phyloP scores from a whole-genome alignment of 768 basidiomycete species.

The Termitomyces sp. region DNA sequence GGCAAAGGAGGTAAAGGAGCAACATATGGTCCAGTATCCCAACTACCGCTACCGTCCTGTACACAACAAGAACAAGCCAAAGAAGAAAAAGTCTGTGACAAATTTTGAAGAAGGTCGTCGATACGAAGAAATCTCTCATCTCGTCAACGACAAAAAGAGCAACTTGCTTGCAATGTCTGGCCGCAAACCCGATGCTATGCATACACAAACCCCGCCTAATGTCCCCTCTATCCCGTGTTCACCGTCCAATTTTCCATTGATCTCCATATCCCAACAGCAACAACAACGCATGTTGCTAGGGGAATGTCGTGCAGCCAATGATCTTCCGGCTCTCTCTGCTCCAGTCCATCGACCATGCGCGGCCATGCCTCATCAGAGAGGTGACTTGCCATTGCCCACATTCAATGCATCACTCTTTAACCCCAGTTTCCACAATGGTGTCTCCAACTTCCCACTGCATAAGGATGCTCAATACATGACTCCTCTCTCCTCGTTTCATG shows the following conservation, averaged over 20 bases:
- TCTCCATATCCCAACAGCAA: conserved; percentile 39
- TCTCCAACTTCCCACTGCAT: neutral
- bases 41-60: conserved; percentile 59
- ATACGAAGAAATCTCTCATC: conserved; percentile 62
- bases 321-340: conserved; percentile 37
- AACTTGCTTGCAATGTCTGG: conserved; percentile 61
- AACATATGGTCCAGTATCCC: conserved; percentile 65
- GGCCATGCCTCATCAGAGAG: conserved; percentile 34
- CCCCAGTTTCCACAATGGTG: too few species aligned
- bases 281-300: conserved; percentile 38
- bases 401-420: too few species aligned
- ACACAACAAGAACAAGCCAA: conserved; percentile 46
- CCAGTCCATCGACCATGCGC: conserved; percentile 34
- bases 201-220: conserved; percentile 21
- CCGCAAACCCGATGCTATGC: conserved; percentile 41
- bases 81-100: conserved; percentile 32
- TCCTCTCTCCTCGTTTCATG: conserved; percentile 7
- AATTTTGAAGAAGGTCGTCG: conserved; percentile 57
- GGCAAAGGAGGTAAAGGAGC: conserved; percentile 70
- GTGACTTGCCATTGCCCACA: conserved; percentile 39
- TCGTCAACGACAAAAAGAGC: conserved; percentile 68
- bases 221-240: conserved; percentile 40
- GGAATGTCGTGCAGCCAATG: conserved; percentile 47
- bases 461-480: conserved; percentile 12
- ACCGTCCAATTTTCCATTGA: conserved; percentile 40